These are phyloP conservation scores for Tricholoma bakamatsutake DNA, from an alignment of 768 basidiomycete species.

Conservation along the genomic window DNA sequence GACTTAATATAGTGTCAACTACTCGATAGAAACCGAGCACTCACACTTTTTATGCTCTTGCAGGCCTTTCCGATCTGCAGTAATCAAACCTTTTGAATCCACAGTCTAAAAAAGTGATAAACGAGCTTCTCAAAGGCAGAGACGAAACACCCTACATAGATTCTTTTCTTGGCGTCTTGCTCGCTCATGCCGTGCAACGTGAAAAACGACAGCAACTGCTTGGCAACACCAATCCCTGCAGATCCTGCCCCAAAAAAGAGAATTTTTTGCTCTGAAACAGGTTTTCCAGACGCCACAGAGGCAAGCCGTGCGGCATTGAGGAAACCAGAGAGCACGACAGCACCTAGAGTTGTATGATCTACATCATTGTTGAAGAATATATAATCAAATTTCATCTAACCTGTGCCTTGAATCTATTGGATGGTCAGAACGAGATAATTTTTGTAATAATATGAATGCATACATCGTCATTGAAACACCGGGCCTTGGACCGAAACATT, in stretches of 20 bases:
- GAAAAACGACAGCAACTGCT: conserved; percentile 80
- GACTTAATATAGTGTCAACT: conserved; percentile 21
- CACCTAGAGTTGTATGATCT: conserved; percentile 31
- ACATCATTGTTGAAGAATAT: conserved; percentile 5
- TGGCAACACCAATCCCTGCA: conserved; percentile 85
- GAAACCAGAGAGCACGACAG: conserved; percentile 72
- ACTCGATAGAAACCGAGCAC: conserved; percentile 4
- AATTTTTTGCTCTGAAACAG: conserved; percentile 70
- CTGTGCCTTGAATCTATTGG: conserved; percentile 61
- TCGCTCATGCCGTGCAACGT: conserved; percentile 57
- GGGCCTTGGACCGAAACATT: conserved; percentile 50
- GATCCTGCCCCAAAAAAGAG: conserved; percentile 91
- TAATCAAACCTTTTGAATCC: conserved; percentile 74
- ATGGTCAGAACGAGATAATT: not conserved
- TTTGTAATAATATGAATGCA: conserved; percentile 17
- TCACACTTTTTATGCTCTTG: conserved; percentile 74
- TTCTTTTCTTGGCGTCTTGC: conserved; percentile 59
- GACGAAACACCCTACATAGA: conserved; percentile 46
- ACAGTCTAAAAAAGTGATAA: conserved; percentile 43
- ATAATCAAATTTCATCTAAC: conserved; percentile 15
- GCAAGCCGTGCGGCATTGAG: conserved; percentile 64
- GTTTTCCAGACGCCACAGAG: conserved; percentile 43
- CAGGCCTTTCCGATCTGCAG: conserved; percentile 58
- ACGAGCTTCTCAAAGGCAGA: not conserved
- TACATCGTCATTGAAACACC: conserved; percentile 72